A percentile compares a stretch with the other conserved stretches of the same genome.
Conservation (phyloP, 345 rosid species). For the Bruguiera sexangula region DNA sequence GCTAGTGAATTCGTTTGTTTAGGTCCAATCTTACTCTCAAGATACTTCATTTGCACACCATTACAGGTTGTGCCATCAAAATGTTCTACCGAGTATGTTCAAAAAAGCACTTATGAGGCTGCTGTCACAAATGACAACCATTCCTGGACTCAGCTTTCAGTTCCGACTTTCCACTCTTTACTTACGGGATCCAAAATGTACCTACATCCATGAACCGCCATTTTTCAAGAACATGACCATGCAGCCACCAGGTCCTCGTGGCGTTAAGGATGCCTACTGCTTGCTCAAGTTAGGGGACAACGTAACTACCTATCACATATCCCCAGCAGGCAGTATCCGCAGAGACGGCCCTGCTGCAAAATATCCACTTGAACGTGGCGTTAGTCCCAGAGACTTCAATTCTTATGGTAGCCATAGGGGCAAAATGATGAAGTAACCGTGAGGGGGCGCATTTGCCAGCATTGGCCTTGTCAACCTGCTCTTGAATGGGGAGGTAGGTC, state of each 20-base stretch:
- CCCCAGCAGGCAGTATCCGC: slow-evolving; percentile 91
- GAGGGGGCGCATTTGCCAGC: slow-evolving; percentile 91
- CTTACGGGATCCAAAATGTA: slow-evolving; percentile 77
- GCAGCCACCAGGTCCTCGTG: slow-evolving; percentile 84
- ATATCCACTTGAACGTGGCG: slow-evolving; percentile 64
- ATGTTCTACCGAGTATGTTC: slow-evolving; percentile 85
- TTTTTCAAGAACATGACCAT: slow-evolving; percentile 84
- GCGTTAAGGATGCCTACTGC: slow-evolving; percentile 88
- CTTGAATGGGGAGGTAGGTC: slow-evolving; percentile 87
- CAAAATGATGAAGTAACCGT: slow-evolving; percentile 93
- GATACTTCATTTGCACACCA: neutral
- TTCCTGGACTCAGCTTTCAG: slow-evolving; percentile 74
- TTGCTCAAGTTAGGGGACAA: slow-evolving; percentile 82
- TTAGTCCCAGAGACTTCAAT: slow-evolving; percentile 77
- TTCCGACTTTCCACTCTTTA: slow-evolving; percentile 47
- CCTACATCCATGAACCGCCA: slow-evolving; percentile 91
- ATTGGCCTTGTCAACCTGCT: slow-evolving; percentile 90
- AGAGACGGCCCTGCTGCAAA: slow-evolving; percentile 92
- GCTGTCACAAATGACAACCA: slow-evolving; percentile 82
- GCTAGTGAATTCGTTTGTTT: neutral
- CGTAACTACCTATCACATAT: slow-evolving; percentile 90
- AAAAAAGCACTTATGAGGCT: slow-evolving; percentile 72
- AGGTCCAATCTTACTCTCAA: no score
- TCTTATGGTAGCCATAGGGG: slow-evolving; percentile 97
- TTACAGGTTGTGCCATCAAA: slow-evolving; percentile 77